phyloP scores from a whole-genome alignment of 1,284 basidiomycete genomes.

The Austroboletus niveus region DNA sequence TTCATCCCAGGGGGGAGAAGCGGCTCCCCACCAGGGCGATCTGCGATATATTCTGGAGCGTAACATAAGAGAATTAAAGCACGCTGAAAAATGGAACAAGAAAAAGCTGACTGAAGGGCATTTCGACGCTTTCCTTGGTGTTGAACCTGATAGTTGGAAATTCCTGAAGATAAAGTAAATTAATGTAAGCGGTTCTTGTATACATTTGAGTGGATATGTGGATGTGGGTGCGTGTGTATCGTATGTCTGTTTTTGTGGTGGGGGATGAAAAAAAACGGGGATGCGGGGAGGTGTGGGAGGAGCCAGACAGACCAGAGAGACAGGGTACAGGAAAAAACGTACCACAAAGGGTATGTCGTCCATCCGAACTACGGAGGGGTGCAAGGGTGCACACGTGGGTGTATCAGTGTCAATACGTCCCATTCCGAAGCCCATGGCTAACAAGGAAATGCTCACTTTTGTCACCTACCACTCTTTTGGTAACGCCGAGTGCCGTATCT shows the following conservation, averaged over 20 bases:
- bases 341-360: slow-evolving; percentile 49
- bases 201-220: no score
- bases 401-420: no score
- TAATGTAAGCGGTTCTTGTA: no score
- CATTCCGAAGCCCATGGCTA: neutral
- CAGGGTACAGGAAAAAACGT: no score
- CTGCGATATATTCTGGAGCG: slow-evolving; percentile 59
- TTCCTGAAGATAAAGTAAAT: slow-evolving; percentile 47
- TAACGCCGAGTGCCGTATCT: slow-evolving; percentile 93
- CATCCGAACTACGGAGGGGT: slow-evolving; percentile 33
- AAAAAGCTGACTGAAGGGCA: slow-evolving; percentile 80
- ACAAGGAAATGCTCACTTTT: slow-evolving; percentile 44
- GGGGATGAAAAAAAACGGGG: no score
- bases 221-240: no score
- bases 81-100: neutral
- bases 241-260: no score
- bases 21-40: slow-evolving; percentile 48
- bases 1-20: slow-evolving; percentile 89
- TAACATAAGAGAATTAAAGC: neutral
- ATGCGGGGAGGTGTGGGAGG: no score
- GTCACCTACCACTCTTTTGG: slow-evolving; percentile 51
- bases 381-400: no score
- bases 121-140: slow-evolving; percentile 83
- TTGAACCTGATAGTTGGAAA: slow-evolving; percentile 88
- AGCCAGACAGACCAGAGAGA: no score